Evolutionary conservation across 2,329 filamentous ascomycete genomes (phyloP).

Genomic region (Kalaharituber pfeilii): DNA sequence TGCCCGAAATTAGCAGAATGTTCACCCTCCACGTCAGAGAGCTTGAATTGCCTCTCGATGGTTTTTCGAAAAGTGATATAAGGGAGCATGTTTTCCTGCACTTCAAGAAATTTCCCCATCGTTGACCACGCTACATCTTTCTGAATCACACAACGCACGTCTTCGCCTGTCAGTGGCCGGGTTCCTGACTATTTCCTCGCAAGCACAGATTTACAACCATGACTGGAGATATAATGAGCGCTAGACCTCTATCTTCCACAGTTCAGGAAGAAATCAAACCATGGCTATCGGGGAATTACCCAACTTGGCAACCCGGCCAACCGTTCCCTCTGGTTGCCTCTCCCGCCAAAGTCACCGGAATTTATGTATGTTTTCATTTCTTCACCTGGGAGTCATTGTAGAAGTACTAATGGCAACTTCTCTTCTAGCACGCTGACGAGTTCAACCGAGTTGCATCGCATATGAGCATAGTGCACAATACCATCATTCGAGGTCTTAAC

Average conservation of each 20-base stretch:
- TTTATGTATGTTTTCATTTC: slow-evolving; percentile 2
- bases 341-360: background rate
- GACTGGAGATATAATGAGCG: no score
- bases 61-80: no score
- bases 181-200: no score
- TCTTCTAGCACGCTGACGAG: background rate
- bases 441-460: slow-evolving; percentile 23
- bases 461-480: slow-evolving; percentile 26
- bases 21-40: no score
- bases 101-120: no score
- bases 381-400: background rate
- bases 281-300: background rate
- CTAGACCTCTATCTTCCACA: background rate
- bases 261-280: background rate
- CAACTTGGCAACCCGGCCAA: background rate
- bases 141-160: no score
- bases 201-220: no score
- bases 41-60: no score
- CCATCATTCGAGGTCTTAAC: slow-evolving; percentile 27
- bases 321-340: slow-evolving; percentile 6
- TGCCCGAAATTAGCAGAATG: no score
- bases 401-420: background rate
- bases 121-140: no score
- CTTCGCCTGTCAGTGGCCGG: no score
- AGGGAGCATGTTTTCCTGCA: no score